phyloP scores from a whole-genome alignment of 352 stramenopile genomes.

The Pythium aquatile region DNA sequence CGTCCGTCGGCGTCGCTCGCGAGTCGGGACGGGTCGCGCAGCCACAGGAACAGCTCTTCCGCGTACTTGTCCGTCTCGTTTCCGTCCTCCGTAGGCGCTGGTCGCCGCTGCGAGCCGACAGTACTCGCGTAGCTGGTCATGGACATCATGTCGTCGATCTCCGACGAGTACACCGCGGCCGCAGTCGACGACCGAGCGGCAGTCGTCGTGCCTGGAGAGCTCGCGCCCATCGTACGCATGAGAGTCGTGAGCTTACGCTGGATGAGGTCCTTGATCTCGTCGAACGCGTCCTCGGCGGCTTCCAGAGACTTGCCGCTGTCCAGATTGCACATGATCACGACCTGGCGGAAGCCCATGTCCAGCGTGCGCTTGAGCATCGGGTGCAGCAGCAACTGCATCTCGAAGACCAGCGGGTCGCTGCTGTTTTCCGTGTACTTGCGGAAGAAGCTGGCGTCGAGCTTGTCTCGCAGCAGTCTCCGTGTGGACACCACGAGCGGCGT shows the following conservation, averaged over 20 bases:
- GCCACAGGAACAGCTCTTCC: slow-evolving; percentile 1
- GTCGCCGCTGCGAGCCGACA: not conserved
- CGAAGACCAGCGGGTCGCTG: not conserved
- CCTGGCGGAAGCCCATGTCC: not conserved
- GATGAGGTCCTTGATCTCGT: slow-evolving; percentile 4
- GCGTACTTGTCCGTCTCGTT: not conserved
- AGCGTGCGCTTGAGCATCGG: slow-evolving; percentile 10
- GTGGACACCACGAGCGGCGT: not conserved
- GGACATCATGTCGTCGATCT: slow-evolving; percentile 12
- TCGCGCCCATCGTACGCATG: not conserved
- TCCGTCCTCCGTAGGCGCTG: not conserved
- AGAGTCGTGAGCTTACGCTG: slow-evolving; percentile 2
- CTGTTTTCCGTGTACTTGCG: slow-evolving; percentile 6
- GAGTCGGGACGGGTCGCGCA: not conserved
- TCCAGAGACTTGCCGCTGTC: not conserved
- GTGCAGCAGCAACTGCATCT: slow-evolving; percentile 19
- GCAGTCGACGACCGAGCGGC: not conserved
- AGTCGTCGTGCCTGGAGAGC: not conserved
- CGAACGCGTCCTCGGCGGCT: not conserved
- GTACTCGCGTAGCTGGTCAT: not conserved
- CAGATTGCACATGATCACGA: slow-evolving; percentile 11
- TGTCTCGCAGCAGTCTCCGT: slow-evolving; percentile 1
- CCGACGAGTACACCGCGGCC: not conserved
- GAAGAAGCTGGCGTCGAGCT: slow-evolving; percentile 7
- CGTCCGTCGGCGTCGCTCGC: not conserved